Evolutionary conservation across 2,329 filamentous ascomycete genomes (phyloP), one percentile per base, ranked within the genome.

Genomic region (Zopfia rhizophila): DNA sequence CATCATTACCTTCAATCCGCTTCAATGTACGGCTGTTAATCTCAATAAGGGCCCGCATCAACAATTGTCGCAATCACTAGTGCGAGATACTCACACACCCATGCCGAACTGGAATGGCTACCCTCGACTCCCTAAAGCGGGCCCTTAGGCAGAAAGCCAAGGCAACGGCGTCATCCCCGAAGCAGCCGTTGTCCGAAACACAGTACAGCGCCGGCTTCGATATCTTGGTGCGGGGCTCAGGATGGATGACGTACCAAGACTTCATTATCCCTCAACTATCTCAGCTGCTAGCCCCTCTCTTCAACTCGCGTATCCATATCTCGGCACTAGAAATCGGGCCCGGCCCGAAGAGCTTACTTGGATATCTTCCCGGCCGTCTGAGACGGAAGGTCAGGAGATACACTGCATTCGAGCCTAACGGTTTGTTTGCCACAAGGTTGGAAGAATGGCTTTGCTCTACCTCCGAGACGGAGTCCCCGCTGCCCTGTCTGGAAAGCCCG

Each of bases 321-420:
- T 84, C 82, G 3, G 75, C 78, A 12, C 72, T 87, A 5, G 84
- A 87, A 55, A 79, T 86, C 37, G 82, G 82, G 52, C 81, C 84
- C 0, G 84, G 84, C 7, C 77, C 80, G 0, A 72, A 76, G 62
- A 85, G 75, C 55, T 56, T 87, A 5, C 70, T 87, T 35, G 78
- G 69, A 43, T 38, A 73, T 58, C 67, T 87, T 13, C 79, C 82
- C 3, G 11, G 22, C 7, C 21, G 19, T 50, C 36, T 78, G 25
- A 76, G 73, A 64, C 56, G 52, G 4, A 79, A 74, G 33, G 63
- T 86, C 45, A 70, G n/a, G 6, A 76, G 35, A 56, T 86, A 86
- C 55, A 58, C 62, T 47, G 82, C 82, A 14, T 80, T 79, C 45
- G 82, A 86, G 60, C 79, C 79, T 1, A 83, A 80, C 45, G 8